These are phyloP conservation scores for Serendipita vermifera DNA, from an alignment of 768 basidiomycete species.

Conservation along the genomic window DNA sequence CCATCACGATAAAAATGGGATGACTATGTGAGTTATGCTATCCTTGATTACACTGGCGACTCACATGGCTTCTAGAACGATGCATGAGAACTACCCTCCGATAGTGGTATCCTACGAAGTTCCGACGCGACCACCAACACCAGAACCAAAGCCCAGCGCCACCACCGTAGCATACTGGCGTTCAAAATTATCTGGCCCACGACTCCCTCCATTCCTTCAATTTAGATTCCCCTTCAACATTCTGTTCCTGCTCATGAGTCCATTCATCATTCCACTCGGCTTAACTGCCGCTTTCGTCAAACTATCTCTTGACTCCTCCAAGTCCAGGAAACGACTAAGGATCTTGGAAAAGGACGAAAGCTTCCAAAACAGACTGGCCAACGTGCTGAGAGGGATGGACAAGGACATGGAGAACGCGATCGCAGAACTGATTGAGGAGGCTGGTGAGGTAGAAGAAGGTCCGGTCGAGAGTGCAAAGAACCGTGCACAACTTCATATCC, in stretches of 20 bases:
- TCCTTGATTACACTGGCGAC: too few species aligned
- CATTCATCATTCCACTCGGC: conserved; percentile 50
- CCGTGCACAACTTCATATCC: conserved; percentile 17
- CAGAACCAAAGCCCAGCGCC: conserved; percentile 25
- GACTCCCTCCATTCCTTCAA: conserved; percentile 48
- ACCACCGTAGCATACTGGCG: conserved; percentile 37
- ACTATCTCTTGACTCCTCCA: conserved; percentile 42
- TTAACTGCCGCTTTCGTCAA: conserved; percentile 42
- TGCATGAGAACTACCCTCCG: conserved; percentile 42
- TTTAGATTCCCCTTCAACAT: conserved; percentile 57
- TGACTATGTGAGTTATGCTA: conserved; percentile 40
- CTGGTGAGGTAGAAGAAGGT: conserved; percentile 13
- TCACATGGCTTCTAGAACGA: conserved; percentile 29
- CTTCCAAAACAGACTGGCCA: not conserved
- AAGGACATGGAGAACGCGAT: conserved; percentile 39
- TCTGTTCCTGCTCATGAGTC: conserved; percentile 47
- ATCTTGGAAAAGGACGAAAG: conserved; percentile 42
- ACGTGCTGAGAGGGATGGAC: conserved; percentile 16
- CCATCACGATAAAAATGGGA: conserved; percentile 39
- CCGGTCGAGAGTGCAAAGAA: conserved; percentile 4
- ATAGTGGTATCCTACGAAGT: conserved; percentile 42
- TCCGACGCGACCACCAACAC: conserved; percentile 32
- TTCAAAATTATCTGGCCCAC: conserved; percentile 28
- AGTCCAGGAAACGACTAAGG: conserved; percentile 52
- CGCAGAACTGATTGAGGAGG: conserved; percentile 42